Evolutionary conservation across 352 stramenopile genomes (phyloP).

Genomic region (Ophiocytium majus): DNA sequence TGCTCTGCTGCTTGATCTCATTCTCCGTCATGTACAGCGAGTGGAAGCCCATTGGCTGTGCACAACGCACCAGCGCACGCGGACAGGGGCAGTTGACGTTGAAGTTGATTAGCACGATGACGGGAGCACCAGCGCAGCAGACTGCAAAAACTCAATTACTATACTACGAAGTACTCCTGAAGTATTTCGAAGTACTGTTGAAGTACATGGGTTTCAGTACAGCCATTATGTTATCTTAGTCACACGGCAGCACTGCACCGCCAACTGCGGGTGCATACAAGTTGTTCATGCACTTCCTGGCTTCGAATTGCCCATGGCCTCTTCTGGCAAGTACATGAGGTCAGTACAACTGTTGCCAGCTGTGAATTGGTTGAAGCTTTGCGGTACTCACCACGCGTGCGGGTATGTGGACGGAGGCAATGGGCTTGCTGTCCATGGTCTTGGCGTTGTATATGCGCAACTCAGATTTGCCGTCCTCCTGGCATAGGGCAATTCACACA

Average conservation of each 20-base stretch:
- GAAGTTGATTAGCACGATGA: too few relatives aligned
- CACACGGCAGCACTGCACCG: not conserved
- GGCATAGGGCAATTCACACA: too few relatives aligned
- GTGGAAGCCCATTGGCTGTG: conserved; percentile 37
- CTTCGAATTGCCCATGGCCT: not conserved
- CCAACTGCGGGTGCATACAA: not conserved
- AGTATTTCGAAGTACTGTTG: too few relatives aligned
- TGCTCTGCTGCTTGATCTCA: conserved; percentile 1
- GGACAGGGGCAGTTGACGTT: too few relatives aligned
- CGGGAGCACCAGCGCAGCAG: too few relatives aligned
- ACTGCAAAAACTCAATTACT: not conserved
- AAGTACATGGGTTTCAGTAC: too few relatives aligned
- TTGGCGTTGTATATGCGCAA: conserved; percentile 38
- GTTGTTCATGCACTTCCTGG: not conserved
- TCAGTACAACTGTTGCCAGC: not conserved
- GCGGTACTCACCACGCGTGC: conserved; percentile 17
- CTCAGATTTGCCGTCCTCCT: conserved; percentile 6
- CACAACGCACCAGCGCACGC: too few relatives aligned
- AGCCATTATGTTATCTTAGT: not conserved
- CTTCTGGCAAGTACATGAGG: not conserved
- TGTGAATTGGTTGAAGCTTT: not conserved
- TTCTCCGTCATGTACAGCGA: conserved; percentile 29
- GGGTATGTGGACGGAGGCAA: conserved; percentile 29
- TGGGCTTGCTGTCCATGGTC: conserved; percentile 27
- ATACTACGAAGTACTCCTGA: too few relatives aligned